Evolutionary conservation across 73 alveolate genomes (phyloP).

Genomic region (Paramecium tetraurelia): DNA sequence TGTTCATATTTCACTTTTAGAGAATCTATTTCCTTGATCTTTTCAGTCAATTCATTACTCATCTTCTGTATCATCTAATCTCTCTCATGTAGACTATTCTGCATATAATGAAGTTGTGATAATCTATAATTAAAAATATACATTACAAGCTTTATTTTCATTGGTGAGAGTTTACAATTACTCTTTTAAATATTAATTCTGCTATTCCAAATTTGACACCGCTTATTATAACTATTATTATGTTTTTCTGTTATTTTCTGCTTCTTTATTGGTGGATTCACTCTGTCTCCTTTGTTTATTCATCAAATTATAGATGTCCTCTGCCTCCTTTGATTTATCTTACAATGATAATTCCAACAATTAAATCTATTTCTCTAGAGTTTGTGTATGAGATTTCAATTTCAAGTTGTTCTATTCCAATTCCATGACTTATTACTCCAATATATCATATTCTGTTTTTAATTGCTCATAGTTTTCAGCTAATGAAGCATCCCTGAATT

Average conservation of each 20-base stretch:
- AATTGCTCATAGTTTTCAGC: not conserved
- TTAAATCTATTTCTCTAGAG: not conserved
- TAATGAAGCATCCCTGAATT: not conserved
- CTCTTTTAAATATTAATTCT: not conserved
- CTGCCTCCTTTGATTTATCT: constrained; percentile 3
- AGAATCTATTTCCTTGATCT: not conserved
- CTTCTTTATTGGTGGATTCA: not conserved
- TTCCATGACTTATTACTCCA: not conserved
- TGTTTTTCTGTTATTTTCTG: not conserved
- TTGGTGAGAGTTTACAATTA: not conserved
- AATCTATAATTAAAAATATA: not conserved
- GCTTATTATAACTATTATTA: not conserved
- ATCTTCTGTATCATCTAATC: not conserved
- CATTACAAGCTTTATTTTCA: constrained; percentile 1
- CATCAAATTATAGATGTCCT: not conserved
- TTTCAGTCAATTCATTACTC: constrained; percentile 2
- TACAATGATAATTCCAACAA: not conserved
- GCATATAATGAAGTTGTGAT: not conserved
- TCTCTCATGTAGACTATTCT: constrained; percentile 28
- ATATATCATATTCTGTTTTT: not conserved
- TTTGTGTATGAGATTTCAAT: constrained; percentile 15
- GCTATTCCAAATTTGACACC: not conserved
- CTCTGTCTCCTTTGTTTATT: constrained; percentile 22
- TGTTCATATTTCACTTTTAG: not conserved
- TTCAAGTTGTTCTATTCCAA: not conserved